Base-by-base conservation (phyloP, 352 stramenopile genomes). In the Pythium rhizo-oryzae region DNA sequence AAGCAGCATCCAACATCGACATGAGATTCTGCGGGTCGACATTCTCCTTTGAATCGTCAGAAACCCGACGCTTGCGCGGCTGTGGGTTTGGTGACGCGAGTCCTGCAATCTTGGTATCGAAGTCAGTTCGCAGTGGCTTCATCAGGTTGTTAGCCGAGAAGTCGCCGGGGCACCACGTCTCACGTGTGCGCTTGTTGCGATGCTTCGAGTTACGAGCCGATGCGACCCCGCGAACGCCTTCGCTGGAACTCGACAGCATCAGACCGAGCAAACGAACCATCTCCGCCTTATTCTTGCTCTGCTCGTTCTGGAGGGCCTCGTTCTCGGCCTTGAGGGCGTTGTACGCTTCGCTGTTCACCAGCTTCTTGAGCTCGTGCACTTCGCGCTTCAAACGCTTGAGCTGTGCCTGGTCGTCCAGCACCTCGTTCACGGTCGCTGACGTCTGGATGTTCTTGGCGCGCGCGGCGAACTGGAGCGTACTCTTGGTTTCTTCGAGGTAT, bases 391-490 rank as follows among this genome's bases (percentile, higher is more conserved):
- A 73, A 9, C 79, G 76, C 19, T 81, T 79, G 18, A 91, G 79
- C 69, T 91, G 85, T 24, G 80, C 87, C 59, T 98, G 94, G 72
- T 99, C 93, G 69, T 99, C 93, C 7, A 97, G 70, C 13, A 97
- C 81, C 72, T 97, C 89, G 64, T 97, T 97, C 56, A 97, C 90
- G 0, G 67, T 80, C 8, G 88, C 90, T 4, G 82, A 83, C 15
- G 86, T 96, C 66, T 92, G 72, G 53, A 97, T 92, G 41, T 80
- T 94, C 72, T 98, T 98, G 59, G 94, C 94, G 19, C 94, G 86
- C 19, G 96, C 89, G 13, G 94, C 94, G 59, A 98, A 98, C 73
- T 98, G 94, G 49, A 98, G 63, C 56, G 93, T 98, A 21, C 85
- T 96, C 59, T 93, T 87, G 39, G 91, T 97, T 56, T 96, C 86